Conservation (phyloP, 768 basidiomycete species). For the Tulasnella sp. region DNA sequence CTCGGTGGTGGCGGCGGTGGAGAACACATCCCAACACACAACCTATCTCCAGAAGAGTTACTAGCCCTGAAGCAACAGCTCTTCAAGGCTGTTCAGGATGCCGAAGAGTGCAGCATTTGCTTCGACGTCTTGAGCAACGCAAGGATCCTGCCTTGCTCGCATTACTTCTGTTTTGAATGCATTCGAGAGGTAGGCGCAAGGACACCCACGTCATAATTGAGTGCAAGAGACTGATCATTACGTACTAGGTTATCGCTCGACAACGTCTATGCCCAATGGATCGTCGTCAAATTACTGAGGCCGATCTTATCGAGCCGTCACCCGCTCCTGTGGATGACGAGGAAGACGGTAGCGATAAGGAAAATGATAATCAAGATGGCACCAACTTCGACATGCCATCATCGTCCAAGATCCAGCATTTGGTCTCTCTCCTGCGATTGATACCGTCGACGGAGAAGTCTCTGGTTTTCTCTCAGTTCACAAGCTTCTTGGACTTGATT, state of each 20-base stretch:
- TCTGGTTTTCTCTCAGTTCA: slow-evolving; percentile 85
- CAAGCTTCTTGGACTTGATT: slow-evolving; percentile 52
- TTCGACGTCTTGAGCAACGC: slow-evolving; percentile 36
- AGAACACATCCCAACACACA: slow-evolving; percentile 17
- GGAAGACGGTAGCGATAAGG: slow-evolving; percentile 26
- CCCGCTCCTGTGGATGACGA: slow-evolving; percentile 43
- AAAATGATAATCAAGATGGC: slow-evolving; percentile 30
- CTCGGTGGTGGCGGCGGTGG: not conserved
- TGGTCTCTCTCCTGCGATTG: slow-evolving; percentile 58
- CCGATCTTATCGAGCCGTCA: slow-evolving; percentile 50
- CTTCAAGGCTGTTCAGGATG: slow-evolving; percentile 61
- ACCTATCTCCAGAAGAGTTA: slow-evolving; percentile 43
- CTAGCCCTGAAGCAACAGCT: slow-evolving; percentile 45
- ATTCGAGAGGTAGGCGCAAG: slow-evolving; percentile 16
- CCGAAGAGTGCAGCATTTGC: slow-evolving; percentile 57
- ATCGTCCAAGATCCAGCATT: slow-evolving; percentile 78
- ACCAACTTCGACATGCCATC: slow-evolving; percentile 36
- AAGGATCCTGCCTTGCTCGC: slow-evolving; percentile 61
- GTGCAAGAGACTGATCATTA: slow-evolving; percentile 6
- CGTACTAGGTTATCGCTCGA: slow-evolving; percentile 51
- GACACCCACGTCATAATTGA: not conserved
- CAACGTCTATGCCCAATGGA: slow-evolving; percentile 83
- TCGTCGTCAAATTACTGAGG: slow-evolving; percentile 46
- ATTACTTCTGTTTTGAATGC: slow-evolving; percentile 61
- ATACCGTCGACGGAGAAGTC: slow-evolving; percentile 65